These are phyloP conservation scores for Orychophragmus violaceus DNA, from an alignment of 345 rosid genomes.

Conservation along the genomic window DNA sequence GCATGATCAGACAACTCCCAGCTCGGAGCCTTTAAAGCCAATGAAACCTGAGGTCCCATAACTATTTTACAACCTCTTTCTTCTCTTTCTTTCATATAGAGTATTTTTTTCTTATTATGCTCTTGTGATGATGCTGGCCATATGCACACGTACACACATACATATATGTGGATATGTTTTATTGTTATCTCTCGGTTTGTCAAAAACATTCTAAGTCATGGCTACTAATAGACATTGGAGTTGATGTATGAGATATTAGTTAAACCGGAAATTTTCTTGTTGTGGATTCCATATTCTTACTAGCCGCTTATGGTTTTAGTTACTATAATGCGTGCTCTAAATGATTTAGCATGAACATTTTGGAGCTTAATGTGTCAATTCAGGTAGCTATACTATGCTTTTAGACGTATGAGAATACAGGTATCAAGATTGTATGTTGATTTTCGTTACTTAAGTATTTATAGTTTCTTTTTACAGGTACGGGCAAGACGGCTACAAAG, in stretches of 20 bases:
- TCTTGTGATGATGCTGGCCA: neutral
- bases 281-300: neutral
- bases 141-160: neutral
- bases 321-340: neutral
- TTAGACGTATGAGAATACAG: neutral
- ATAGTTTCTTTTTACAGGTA: constrained; percentile 36
- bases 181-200: neutral
- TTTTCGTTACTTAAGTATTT: neutral
- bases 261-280: neutral
- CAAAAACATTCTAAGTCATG: neutral
- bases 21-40: constrained; percentile 2
- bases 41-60: constrained; percentile 1
- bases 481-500: constrained; percentile 29
- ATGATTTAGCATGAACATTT: neutral
- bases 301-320: neutral
- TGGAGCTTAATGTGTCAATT: neutral
- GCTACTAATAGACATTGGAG: neutral
- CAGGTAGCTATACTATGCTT: neutral
- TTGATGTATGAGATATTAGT: neutral
- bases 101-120: neutral
- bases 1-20: constrained; percentile 11
- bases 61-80: constrained; percentile 3
- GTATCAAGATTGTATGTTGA: neutral
- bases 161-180: neutral
- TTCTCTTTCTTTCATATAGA: neutral